Percentiles rank a stretch among this genome's conserved stretches.
These are phyloP conservation scores for Pyrenochaeta sp. DNA, from an alignment of 2,329 filamentous ascomycete genomes.

Conservation along the genomic window DNA sequence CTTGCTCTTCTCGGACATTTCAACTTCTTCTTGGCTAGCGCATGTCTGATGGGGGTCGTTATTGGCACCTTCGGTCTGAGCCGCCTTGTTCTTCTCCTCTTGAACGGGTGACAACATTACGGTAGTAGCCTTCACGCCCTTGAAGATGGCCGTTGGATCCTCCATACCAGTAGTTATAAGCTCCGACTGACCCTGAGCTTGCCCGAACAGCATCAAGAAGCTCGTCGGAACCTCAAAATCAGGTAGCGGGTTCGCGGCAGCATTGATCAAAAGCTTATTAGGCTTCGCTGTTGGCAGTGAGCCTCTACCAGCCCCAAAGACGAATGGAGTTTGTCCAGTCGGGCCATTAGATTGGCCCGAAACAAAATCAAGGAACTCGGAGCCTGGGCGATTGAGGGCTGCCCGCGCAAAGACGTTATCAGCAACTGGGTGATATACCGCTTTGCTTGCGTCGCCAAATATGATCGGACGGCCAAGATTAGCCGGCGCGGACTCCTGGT, in stretches of 20 bases:
- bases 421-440: background rate
- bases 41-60: background rate
- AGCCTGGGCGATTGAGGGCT: background rate
- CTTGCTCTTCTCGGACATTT: background rate
- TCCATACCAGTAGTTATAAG: background rate
- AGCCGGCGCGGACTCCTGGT: background rate
- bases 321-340: background rate
- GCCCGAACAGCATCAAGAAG: background rate
- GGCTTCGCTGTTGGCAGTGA: background rate
- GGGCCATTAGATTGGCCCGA: background rate
- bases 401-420: background rate
- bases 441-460: background rate
- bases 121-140: too few species aligned
- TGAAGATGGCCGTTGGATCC: background rate
- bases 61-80: too few species aligned
- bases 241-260: background rate
- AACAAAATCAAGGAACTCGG: background rate
- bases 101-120: too few species aligned
- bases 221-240: background rate
- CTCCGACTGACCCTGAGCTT: too few species aligned
- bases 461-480: background rate
- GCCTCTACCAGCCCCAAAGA: background rate
- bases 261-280: background rate
- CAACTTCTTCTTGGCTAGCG: background rate
- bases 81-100: too few species aligned